Evolutionary conservation across 1,139 yeast species (phyloP).

Genomic region (Candida dubliniensis): DNA sequence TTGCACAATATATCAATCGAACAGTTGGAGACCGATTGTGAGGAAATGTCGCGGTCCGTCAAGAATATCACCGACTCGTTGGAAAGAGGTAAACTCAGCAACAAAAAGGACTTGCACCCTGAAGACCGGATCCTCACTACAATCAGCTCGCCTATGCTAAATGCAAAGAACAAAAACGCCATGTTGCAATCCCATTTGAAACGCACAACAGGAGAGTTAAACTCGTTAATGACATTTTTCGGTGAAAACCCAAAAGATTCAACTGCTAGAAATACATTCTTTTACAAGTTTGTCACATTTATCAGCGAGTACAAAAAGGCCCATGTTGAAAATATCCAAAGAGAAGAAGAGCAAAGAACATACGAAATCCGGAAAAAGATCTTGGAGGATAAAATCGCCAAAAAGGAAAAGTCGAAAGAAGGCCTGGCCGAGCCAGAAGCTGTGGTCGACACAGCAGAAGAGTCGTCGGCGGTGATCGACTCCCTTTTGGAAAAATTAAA

Average conservation of each 20-base stretch:
- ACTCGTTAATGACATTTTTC: slow-evolving; percentile 68
- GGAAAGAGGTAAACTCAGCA: slow-evolving; percentile 73
- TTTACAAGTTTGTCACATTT: slow-evolving; percentile 37
- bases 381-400: slow-evolving; percentile 28
- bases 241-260: slow-evolving; percentile 76
- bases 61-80: slow-evolving; percentile 56
- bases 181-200: slow-evolving; percentile 57
- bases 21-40: slow-evolving; percentile 70
- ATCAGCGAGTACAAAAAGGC: slow-evolving; percentile 45
- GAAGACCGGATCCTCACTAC: slow-evolving; percentile 61
- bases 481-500: slow-evolving; percentile 39
- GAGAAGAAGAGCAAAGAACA: slow-evolving; percentile 46
- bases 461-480: slow-evolving; percentile 35
- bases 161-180: slow-evolving; percentile 63
- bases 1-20: slow-evolving; percentile 75
- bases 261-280: slow-evolving; percentile 39
- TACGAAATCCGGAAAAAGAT: slow-evolving; percentile 39
- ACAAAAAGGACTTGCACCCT: slow-evolving; percentile 68
- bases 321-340: slow-evolving; percentile 47
- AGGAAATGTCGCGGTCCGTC: slow-evolving; percentile 57
- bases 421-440: slow-evolving; percentile 16
- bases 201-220: slow-evolving; percentile 54
- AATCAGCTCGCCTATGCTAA: slow-evolving; percentile 50
- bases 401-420: slow-evolving; percentile 10
- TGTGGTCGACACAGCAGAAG: slow-evolving; percentile 19